Evolutionary conservation across 2,329 filamentous ascomycete species (phyloP), one percentile per base, ranked within the genome.

Genomic region (Fusarium xyrophilum): DNA sequence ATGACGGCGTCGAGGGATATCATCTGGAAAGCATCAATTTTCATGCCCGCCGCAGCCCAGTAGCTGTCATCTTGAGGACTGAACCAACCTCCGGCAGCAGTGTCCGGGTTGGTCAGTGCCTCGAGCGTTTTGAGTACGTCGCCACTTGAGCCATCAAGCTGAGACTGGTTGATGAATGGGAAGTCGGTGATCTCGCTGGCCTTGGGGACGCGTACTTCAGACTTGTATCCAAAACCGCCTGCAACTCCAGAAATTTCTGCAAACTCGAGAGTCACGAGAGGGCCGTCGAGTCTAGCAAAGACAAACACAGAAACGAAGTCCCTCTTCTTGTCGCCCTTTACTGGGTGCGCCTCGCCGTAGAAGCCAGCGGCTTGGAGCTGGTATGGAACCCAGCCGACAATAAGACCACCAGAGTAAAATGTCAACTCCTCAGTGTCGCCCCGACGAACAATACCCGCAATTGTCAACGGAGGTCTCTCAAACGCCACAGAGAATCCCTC

Each of bases 41-140:
- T 52, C 6, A 56, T 17, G 4, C 65, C 62, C 0, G 47, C 58
- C 2, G 62, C 62, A 7, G 46, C 44, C 55, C 58, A 68, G 52
- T 51, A 63, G 4, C 23, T 47, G 21, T 56, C 35, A 3, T 27
- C 25, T 5, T 25, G 12, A 6, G 23, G 25, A 8, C 7, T 7
- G 35, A 62, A 59, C 62, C 62, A 59, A 4, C 38, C 40, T 7
- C 6, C 36, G n/a, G n/a, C n/a, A n/a, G n/a, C n/a, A n/a, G n/a
- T n/a, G n/a, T n/a, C n/a, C n/a, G n/a, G n/a, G n/a, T n/a, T n/a
- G n/a, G n/a, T n/a, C n/a, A n/a, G n/a, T n/a, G n/a, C n/a, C n/a
- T n/a, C n/a, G 3, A 50, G 36, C 3, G 54, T 13, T 5, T 56
- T 4, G 11, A 28, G 25, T 32, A 15, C 14, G 2, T 32, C 11